These are phyloP conservation scores for Candida tibetensis DNA, from an alignment of 805 yeast species.

Conservation along the genomic window DNA sequence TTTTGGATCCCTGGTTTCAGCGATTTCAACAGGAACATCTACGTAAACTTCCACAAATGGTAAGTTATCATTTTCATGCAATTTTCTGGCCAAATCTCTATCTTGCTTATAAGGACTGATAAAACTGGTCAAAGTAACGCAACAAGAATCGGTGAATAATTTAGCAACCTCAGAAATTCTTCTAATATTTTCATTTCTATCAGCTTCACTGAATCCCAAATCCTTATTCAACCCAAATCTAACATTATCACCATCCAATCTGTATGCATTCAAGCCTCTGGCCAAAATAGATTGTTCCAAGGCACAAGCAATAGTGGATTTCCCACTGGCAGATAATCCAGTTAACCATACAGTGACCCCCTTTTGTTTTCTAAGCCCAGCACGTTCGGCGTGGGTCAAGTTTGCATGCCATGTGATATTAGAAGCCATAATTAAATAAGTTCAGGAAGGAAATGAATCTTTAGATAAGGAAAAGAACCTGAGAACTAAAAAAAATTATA, in stretches of 20 bases:
- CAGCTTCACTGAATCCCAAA: slow-evolving; percentile 86
- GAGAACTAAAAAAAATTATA: no score
- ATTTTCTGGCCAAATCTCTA: slow-evolving; percentile 79
- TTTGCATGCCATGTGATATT: slow-evolving; percentile 97
- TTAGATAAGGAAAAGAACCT: no score
- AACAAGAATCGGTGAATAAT: slow-evolving; percentile 89
- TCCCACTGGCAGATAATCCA: slow-evolving; percentile 93
- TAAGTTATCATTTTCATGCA: slow-evolving; percentile 70
- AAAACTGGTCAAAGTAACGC: slow-evolving; percentile 84
- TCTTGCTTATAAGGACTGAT: slow-evolving; percentile 88
- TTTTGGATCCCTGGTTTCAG: slow-evolving; percentile 96
- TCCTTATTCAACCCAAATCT: slow-evolving; percentile 95
- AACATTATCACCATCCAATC: slow-evolving; percentile 92
- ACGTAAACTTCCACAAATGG: slow-evolving; percentile 90
- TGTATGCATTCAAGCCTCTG: slow-evolving; percentile 69
- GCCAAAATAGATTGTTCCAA: slow-evolving; percentile 78
- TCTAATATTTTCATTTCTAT: slow-evolving; percentile 92
- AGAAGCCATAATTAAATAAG: slow-evolving; percentile 81
- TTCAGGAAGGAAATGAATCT: no score
- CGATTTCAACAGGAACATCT: slow-evolving; percentile 91
- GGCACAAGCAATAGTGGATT: slow-evolving; percentile 92
- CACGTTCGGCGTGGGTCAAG: slow-evolving; percentile 79
- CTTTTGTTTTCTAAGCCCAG: slow-evolving; percentile 64
- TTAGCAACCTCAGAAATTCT: slow-evolving; percentile 94
- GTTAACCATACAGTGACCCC: slow-evolving; percentile 96